Base-by-base conservation (phyloP, 805 yeast species). In the Spathaspora arborariae region DNA sequence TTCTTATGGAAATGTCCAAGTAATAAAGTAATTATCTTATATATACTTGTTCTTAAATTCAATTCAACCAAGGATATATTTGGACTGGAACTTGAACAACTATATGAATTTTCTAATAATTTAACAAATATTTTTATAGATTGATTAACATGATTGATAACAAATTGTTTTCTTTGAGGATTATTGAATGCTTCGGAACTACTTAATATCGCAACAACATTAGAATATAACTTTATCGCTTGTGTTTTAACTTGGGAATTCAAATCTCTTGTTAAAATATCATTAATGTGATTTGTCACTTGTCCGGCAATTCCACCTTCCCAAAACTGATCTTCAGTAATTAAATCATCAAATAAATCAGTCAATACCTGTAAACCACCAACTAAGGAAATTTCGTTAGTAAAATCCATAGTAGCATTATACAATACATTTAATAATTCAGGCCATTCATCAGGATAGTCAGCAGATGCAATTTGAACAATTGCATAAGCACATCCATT, bases 361-460 rank as follows among this genome's bases (percentile, higher is more conserved):
- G 77, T 80, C 39, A 88, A 67, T 3, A 85, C 80, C 3, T 77
- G 59, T 49, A 85, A 58, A 0, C 84, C 80, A 15, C 87, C 87
- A 24, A 80, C 55, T 26, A 79, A 57, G 20, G 67, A 63, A 37
- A 47, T 56, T n/a, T 56, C 52, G 44, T 69, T 56, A 4, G 49
- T 47, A 27, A 60, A 58, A 8, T 68, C 58, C 8, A 62, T 56
- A 30, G 78, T 70, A 21, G 63, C 61, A 1, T 57, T 58, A 55
- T 81, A 82, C 18, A 88, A 57, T 5, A 62, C 62, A 27, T 64
- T 58, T 46, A 87, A 59, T 41, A 91, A 68, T 19, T 73, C 76
- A 0, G 97, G 96, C 98, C 98, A 92, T 60, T 89, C 96, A 59
- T 94, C 98, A 0, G 99, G 99, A 58, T 80, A 92, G 58, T 92